Percentiles rank a stretch among this genome's conserved stretches.
Conservation (phyloP, 805 yeast species). For the Cyberlindnera veronae region DNA sequence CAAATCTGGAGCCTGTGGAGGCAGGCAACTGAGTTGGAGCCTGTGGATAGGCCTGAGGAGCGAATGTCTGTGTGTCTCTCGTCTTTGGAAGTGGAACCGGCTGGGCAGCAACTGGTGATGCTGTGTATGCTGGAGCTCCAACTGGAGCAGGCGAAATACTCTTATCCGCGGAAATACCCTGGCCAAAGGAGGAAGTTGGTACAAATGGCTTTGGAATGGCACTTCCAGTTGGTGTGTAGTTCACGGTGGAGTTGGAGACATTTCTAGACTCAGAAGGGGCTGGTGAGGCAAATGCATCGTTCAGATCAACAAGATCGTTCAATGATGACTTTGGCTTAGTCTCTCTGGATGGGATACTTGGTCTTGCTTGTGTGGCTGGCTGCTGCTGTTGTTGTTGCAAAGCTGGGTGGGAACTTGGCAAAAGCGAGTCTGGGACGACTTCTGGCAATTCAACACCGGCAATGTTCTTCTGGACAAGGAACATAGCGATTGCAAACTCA, state of each 20-base stretch:
- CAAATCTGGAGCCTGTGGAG: conserved; percentile 5
- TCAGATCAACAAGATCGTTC: conserved; percentile 61
- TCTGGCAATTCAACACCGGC: conserved; percentile 78
- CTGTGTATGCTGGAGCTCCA: conserved; percentile 7
- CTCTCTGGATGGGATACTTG: conserved; percentile 35
- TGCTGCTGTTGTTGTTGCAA: conserved; percentile 15
- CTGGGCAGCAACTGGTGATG: conserved; percentile 6
- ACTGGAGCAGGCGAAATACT: conserved; percentile 23
- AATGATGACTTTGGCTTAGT: conserved; percentile 49
- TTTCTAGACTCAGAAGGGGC: conserved; percentile 19
- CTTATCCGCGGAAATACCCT: conserved; percentile 39
- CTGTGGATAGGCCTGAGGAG: conserved; percentile 4
- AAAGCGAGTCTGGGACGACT: conserved; percentile 64
- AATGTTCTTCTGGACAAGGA: conserved; percentile 78
- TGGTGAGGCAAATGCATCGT: conserved; percentile 48
- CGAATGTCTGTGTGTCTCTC: conserved; percentile 4
- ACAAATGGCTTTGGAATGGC: conserved; percentile 46
- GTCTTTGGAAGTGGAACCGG: conserved; percentile 1
- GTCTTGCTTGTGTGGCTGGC: conserved; percentile 12
- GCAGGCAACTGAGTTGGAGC: conserved; percentile 6
- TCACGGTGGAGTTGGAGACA: conserved; percentile 26
- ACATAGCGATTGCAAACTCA: conserved; percentile 94
- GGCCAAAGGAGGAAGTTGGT: conserved; percentile 87
- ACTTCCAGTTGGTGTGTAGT: conserved; percentile 30
- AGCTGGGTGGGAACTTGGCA: conserved; percentile 28